Base-by-base conservation (phyloP, 345 rosid genomes). In the Acer campestre region DNA sequence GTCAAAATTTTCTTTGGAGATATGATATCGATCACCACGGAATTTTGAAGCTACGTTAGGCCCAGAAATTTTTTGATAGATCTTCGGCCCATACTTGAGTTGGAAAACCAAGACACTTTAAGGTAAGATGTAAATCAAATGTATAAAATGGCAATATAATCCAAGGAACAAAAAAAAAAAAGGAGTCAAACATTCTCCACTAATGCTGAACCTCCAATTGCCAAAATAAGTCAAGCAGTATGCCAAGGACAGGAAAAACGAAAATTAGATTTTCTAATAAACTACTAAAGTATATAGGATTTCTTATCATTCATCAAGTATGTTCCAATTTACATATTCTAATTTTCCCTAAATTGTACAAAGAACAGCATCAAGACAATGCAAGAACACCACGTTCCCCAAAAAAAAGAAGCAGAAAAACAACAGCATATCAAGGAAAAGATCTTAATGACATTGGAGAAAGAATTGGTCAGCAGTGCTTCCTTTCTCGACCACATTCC, bases 1-100 rank as follows among this genome's bases (percentile, higher is more conserved):
- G 81, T 92, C 89, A 74, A 87, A 91, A 84, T 91, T 92, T 78
- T 94, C 98, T 91, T 88, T 88, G 93, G 92, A 92, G 80, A 87
- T 79, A 78, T 78, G 83, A 82, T 92, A 96, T 16, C 97, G 87
- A 81, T 88, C 87, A 7, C 83, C 61, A n/a, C 67, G 83, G 79
- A 94, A 84, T 82, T 86, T 90, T 5, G 94, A 75, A 61, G 77
- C 85, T 53, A 87, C 58, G 11, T 88, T 81, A 58, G 97, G 88
- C 74, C 97, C 98, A 55, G 90, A 86, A n/a, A 89, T 78, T 67
- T 80, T 86, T 77, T 87, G 77, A 72, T 85, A 93, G 70, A 93
- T 84, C 84, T 81, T 91, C 13, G 97, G 95, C 65, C 88, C 98
- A 77, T 86, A 85, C 64, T 80, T 90, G 68, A 93, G 83, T 97